Evolutionary conservation across 495 filamentous ascomycete genomes (phyloP), one percentile per base, ranked within the genome.

Genomic region (Xylona heveae): DNA sequence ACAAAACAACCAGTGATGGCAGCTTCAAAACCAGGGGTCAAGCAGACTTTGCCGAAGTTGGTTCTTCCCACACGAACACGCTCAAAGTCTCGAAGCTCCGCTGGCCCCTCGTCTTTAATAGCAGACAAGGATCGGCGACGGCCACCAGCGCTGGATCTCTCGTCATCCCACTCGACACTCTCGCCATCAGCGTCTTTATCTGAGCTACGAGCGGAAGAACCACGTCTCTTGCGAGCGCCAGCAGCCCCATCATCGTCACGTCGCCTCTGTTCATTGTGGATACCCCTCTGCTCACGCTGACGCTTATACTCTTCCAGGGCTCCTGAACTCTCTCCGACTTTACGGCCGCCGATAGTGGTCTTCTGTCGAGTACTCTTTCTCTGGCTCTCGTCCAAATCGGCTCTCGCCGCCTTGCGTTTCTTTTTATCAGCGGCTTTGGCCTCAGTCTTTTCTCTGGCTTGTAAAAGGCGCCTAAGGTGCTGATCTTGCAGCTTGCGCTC

Each of bases 21-120:
- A 20, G 80, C 62, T 12, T 83, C 74, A 35, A 99, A 92, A 7
- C 73, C 74, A 14, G 88, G 88, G 38, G 78, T 79, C 57, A 88
- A 93, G 57, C 79, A 90, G 25, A 91, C 73, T 44, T 78, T 66
- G 4, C 71, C 72, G 42, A 95, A 83, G 41, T 77, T 74, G 38
- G 57, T 68, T 21, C 90, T 67, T 14, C 84, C 79, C 36, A 97
- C 61, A 36, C 78, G 70, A 37, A 78, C 64, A 29, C 76, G 71
- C 42, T 93, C 75, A 38, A 90, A 63, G 44, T 97, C 82, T 2
- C 62, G 55, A n/a, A 92, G 59, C 7, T 71, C 68, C 8, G 77
- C 71, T 8, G 66, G 73, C 14, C 59, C 59, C 30, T 73, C 66
- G 26, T 69, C 59, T 28, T 58, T 63, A 8, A 57, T 50, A 5